Evolutionary conservation across 2,329 filamentous ascomycete species (phyloP), one percentile per base, ranked within the genome.

Genomic region (Xylariaceae sp.): DNA sequence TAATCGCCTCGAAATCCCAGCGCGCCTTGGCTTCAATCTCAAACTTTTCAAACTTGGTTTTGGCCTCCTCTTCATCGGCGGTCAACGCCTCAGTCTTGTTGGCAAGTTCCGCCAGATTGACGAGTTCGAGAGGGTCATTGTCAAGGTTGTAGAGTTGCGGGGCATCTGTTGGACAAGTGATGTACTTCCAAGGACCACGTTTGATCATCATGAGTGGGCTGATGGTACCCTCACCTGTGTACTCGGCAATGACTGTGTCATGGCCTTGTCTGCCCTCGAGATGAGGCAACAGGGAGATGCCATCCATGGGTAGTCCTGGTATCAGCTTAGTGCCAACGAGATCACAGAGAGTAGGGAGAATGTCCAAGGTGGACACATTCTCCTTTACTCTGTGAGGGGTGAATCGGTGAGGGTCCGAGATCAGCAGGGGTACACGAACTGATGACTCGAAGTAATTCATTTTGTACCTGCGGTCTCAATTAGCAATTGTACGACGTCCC

Each of bases 381-480:
- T 93, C 81, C 15, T 82, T 81, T 34, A 97, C 88, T 39, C 86
- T 88, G 77, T 86, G 90, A 37, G 92, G 87, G 11, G 80, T 73
- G 74, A 93, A 96, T 62, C 81, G 82, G 68, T 86, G 80, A 30
- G 92, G 92, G 68, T 92, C 86, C 74, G 91, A 88, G 72, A 96
- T 82, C 65, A 97, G 80, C 72, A 97, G 86, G 1, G 92, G 92
- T 18, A 97, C 92, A 34, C 92, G 88, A 51, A 91, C 90, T 10
- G 91, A 96, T 47, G 88, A 88, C 80, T 97, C 92, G 69, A 92
- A 96, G 82, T 94, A 97, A 71, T 86, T 91, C 92, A 97, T 97
- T 82, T 97, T 97, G 80, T 96, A 92, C 61, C 61, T 63, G 4
- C 8, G 11, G 1, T 3, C 15, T 10, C n/a, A 30, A 51, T 63